Evolutionary conservation across 371 early-diverging fungal genomes (phyloP).

Genomic region (Dichotomocladium elegans): DNA sequence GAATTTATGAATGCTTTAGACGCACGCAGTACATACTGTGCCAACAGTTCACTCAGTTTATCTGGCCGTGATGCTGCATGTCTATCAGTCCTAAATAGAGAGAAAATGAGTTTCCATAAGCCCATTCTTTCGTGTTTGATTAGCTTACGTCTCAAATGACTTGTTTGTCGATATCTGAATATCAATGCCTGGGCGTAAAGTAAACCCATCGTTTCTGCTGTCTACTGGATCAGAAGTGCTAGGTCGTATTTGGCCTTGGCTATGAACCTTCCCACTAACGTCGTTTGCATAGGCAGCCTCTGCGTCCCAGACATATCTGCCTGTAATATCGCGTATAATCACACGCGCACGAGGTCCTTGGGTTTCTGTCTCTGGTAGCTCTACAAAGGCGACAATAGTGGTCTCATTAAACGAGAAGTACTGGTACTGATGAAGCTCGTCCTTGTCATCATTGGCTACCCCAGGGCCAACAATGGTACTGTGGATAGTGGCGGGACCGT

Average conservation of each 20-base stretch:
- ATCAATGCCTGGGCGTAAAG: neutral
- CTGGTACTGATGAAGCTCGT: conserved; percentile 40
- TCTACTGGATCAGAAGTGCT: neutral
- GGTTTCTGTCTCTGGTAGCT: conserved; percentile 38
- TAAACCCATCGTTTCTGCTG: neutral
- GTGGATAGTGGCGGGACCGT: conserved; percentile 49
- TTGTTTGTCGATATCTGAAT: neutral
- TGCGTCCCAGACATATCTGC: conserved; percentile 80
- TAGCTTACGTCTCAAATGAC: conserved; percentile 3
- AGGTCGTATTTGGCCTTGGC: neutral
- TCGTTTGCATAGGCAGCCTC: conserved; percentile 38
- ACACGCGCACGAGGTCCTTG: conserved; percentile 45
- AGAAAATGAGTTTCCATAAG: neutral
- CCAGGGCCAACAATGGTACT: conserved; percentile 47
- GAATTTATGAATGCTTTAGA: neutral
- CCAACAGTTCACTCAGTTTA: conserved; percentile 39
- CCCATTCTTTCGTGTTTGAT: neutral
- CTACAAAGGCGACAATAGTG: conserved; percentile 56
- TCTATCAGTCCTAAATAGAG: conserved; percentile 1
- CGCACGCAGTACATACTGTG: conserved; percentile 31
- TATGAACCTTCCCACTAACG: neutral
- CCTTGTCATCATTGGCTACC: conserved; percentile 33
- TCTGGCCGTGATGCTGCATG: conserved; percentile 16
- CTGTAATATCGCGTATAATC: conserved; percentile 72
- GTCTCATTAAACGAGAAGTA: conserved; percentile 63